phyloP scores from a whole-genome alignment of 108 stramenopile genomes.

The Seminavis robusta region DNA sequence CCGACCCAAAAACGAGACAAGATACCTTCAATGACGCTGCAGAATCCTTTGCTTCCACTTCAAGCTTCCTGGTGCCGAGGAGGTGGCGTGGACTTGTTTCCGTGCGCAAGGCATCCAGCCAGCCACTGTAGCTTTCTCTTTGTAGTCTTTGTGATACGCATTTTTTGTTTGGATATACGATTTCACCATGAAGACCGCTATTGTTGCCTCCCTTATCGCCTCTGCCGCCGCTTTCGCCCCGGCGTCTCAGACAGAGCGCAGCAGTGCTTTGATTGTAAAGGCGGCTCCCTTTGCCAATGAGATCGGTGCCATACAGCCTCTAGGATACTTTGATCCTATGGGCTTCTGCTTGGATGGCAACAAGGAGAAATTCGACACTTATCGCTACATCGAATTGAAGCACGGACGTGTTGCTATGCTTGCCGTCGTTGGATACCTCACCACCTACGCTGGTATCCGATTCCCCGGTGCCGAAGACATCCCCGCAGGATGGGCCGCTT shows the following conservation, averaged over 20 bases:
- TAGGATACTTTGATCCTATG: slow-evolving; percentile 11
- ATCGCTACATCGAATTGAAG: slow-evolving; percentile 69
- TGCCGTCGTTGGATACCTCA: slow-evolving; percentile 49
- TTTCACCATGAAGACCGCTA: slow-evolving; percentile 66
- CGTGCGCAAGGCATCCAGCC: no score
- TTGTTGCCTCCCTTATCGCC: slow-evolving; percentile 45
- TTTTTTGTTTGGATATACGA: no score
- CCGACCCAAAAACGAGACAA: no score
- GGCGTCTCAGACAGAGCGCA: slow-evolving; percentile 15
- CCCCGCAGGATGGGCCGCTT: slow-evolving; percentile 51
- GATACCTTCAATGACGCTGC: no score
- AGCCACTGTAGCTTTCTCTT: no score
- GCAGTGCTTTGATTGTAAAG: not conserved
- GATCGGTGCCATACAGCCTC: no score
- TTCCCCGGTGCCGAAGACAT: slow-evolving; percentile 60
- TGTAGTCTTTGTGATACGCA: no score
- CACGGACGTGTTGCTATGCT: slow-evolving; percentile 59
- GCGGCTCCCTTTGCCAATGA: slow-evolving; percentile 8
- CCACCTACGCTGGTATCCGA: slow-evolving; percentile 41
- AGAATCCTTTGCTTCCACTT: no score
- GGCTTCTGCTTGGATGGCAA: slow-evolving; percentile 7
- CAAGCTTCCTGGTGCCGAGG: no score
- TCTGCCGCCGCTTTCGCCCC: slow-evolving; percentile 57
- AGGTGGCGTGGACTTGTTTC: no score
- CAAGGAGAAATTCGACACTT: slow-evolving; percentile 37